Percentiles rank a stretch among this genome's conserved stretches.
Conservation (phyloP, 345 rosid species). For the Salix exigua region DNA sequence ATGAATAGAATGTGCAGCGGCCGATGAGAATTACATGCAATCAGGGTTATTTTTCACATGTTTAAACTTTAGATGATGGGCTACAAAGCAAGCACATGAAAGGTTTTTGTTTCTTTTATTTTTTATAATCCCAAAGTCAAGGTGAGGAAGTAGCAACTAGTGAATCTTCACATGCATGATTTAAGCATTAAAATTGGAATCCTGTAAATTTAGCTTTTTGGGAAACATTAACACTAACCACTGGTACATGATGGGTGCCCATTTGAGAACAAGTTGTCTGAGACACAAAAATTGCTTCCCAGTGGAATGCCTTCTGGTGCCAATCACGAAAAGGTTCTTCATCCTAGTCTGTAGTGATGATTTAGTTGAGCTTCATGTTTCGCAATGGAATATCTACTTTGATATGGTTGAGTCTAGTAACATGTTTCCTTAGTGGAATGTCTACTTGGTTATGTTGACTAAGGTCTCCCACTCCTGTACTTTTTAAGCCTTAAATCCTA, state of each 20-base stretch:
- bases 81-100: neutral
- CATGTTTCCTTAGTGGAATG: neutral
- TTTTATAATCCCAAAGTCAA: neutral
- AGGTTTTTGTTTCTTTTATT: neutral
- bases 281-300: neutral
- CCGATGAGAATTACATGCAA: neutral
- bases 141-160: neutral
- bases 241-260: neutral
- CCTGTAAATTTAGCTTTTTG: neutral
- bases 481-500: neutral
- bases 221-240: neutral
- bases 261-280: neutral
- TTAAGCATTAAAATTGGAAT: neutral
- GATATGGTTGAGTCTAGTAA: neutral
- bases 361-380: neutral
- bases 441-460: neutral
- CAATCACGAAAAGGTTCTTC: neutral
- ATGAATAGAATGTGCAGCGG: neutral
- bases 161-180: neutral
- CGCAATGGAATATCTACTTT: neutral
- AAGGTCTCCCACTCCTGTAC: neutral
- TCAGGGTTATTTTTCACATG: neutral
- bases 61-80: neutral
- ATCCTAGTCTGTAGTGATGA: neutral
- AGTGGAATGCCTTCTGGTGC: neutral